A percentile compares a stretch with the other conserved stretches of the same genome.
These are phyloP conservation scores for Punctularia strigosozonata DNA, from an alignment of 768 basidiomycete genomes.

Conservation along the genomic window DNA sequence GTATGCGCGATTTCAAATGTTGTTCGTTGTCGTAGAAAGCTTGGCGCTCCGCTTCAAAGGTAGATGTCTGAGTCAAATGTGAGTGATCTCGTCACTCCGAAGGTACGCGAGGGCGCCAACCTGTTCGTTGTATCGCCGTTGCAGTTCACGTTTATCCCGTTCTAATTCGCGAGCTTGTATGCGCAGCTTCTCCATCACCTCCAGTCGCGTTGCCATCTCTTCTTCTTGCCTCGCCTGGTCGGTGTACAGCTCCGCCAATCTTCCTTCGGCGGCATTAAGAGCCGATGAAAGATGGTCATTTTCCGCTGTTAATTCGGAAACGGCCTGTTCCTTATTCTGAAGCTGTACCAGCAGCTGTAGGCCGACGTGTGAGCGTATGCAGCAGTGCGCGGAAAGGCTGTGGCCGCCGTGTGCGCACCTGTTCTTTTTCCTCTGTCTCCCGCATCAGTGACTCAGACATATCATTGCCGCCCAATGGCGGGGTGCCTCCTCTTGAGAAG, in stretches of 20 bases:
- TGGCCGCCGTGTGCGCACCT: conserved; percentile 29
- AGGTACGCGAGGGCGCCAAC: conserved; percentile 22
- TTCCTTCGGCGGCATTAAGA: conserved; percentile 56
- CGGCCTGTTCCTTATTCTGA: conserved; percentile 68
- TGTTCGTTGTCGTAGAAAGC: conserved; percentile 90
- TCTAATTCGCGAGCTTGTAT: conserved; percentile 76
- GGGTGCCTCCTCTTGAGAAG: conserved; percentile 29
- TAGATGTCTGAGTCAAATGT: conserved; percentile 46
- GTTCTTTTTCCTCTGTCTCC: conserved; percentile 75
- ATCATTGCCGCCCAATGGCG: conserved; percentile 36
- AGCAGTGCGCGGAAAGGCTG: not conserved
- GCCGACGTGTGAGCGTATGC: conserved; percentile 5
- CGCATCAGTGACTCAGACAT: conserved; percentile 54
- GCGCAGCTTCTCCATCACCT: conserved; percentile 74
- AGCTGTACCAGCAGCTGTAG: conserved; percentile 63
- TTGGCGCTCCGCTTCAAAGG: conserved; percentile 88
- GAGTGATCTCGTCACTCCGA: conserved; percentile 7
- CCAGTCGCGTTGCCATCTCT: conserved; percentile 71
- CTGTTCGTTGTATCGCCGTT: conserved; percentile 83
- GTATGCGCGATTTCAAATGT: conserved; percentile 84
- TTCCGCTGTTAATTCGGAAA: conserved; percentile 47
- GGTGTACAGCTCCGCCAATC: conserved; percentile 66
- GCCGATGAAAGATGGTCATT: conserved; percentile 55
- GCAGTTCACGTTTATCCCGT: conserved; percentile 76
- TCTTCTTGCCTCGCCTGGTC: conserved; percentile 76